Evolutionary conservation across 148 eudicot genomes (phyloP).

Genomic region (Amaranthus hypochondriacus): DNA sequence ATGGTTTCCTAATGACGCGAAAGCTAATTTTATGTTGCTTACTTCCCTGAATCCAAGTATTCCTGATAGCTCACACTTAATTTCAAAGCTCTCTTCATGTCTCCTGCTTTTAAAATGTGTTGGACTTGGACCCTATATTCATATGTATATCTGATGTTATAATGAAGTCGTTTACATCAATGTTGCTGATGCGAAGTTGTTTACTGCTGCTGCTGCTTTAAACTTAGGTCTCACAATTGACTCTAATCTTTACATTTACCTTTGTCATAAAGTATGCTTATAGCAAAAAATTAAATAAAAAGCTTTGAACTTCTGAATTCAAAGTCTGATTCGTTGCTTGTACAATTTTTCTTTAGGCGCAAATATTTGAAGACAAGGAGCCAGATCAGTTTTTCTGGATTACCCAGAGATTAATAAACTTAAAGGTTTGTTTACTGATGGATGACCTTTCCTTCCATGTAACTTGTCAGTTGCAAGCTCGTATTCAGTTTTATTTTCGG

Average conservation of each 20-base stretch:
- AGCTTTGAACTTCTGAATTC: not conserved
- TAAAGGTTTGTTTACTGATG: not conserved
- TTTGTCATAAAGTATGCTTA: not conserved
- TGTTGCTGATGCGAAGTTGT: not conserved
- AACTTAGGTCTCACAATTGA: too few relatives aligned
- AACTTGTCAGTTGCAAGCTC: not conserved
- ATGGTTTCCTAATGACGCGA: not conserved
- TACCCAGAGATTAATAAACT: not conserved
- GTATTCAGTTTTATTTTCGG: not conserved
- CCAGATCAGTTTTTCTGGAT: conserved; percentile 16
- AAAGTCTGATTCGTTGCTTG: not conserved
- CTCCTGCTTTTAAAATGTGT: not conserved
- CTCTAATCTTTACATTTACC: not conserved
- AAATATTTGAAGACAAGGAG: conserved; percentile 6
- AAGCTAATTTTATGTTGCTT: not conserved
- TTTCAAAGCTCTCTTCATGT: not conserved
- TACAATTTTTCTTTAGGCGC: conserved; percentile 3
- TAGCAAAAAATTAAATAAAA: not conserved
- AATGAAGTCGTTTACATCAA: not conserved
- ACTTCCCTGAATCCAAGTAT: too few relatives aligned
- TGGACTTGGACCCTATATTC: not conserved
- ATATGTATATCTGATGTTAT: not conserved
- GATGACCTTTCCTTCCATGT: not conserved
- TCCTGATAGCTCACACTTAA: not conserved
- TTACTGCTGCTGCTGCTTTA: not conserved